Percentiles rank a stretch among this genome's conserved stretches.
Conservation (phyloP, 768 basidiomycete species). For the Aureoboletus auriporus region DNA sequence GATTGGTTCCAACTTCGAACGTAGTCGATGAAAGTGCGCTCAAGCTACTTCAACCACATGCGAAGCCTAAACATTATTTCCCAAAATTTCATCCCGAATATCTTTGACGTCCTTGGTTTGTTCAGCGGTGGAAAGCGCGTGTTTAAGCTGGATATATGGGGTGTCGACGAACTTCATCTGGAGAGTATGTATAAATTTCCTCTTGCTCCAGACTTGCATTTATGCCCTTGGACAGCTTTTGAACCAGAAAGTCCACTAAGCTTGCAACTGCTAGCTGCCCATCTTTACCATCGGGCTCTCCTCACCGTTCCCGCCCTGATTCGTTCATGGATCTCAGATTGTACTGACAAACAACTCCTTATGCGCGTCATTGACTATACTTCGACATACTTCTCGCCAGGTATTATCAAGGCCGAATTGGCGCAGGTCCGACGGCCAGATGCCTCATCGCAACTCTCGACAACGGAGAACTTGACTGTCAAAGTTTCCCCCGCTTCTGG, state of each 20-base stretch:
- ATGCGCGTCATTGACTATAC: constrained; percentile 74
- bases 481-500: constrained; percentile 69
- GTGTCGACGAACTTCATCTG: constrained; percentile 77
- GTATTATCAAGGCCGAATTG: constrained; percentile 83
- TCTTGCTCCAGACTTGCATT: not conserved
- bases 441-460: constrained; percentile 44
- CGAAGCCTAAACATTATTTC: constrained; percentile 64
- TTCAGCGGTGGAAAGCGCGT: constrained; percentile 60
- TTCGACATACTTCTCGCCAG: constrained; percentile 81
- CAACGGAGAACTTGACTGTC: constrained; percentile 75
- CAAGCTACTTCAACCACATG: constrained; percentile 83
- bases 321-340: constrained; percentile 79
- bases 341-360: constrained; percentile 87
- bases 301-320: constrained; percentile 82
- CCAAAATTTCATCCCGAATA: constrained; percentile 61
- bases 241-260: constrained; percentile 49
- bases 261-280: constrained; percentile 70
- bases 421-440: constrained; percentile 60
- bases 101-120: constrained; percentile 65
- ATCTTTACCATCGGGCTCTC: constrained; percentile 86
- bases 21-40: constrained; percentile 85
- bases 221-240: constrained; percentile 41
- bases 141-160: constrained; percentile 84
- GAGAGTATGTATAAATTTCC: constrained; percentile 46
- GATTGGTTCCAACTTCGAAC: not conserved